phyloP scores from a whole-genome alignment of 345 rosid species.

The Viola odorata region DNA sequence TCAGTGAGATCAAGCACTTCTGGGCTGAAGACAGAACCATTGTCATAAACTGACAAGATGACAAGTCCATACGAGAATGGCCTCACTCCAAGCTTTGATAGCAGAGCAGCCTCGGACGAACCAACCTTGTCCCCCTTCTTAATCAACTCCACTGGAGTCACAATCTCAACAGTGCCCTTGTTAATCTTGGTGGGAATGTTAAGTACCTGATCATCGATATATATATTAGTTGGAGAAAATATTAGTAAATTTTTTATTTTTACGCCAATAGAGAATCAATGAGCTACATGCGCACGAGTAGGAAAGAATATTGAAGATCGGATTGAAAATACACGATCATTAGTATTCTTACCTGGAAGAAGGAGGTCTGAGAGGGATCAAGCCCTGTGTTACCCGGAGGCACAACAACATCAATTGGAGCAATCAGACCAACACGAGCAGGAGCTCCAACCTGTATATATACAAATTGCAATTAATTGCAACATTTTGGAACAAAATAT shows the following conservation, averaged over 20 bases:
- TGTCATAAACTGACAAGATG: conserved; percentile 67
- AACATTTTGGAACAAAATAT: too few relatives aligned
- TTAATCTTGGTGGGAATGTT: conserved; percentile 97
- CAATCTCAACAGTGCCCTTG: conserved; percentile 97
- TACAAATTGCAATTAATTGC: too few relatives aligned
- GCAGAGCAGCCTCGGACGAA: conserved; percentile 90
- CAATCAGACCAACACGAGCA: conserved; percentile 94
- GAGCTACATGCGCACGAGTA: too few relatives aligned
- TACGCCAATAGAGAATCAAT: too few relatives aligned
- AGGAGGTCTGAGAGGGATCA: conserved; percentile 97
- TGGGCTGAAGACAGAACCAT: conserved; percentile 83
- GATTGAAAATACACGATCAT: neutral
- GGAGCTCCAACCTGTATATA: conserved; percentile 83
- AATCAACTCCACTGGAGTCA: conserved; percentile 87
- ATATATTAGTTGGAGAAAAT: neutral
- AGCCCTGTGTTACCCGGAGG: conserved; percentile 98
- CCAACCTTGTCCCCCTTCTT: conserved; percentile 97
- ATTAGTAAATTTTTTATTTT: too few relatives aligned
- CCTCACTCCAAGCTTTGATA: conserved; percentile 83
- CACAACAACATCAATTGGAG: conserved; percentile 89
- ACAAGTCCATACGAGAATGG: conserved; percentile 92
- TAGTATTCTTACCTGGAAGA: conserved; percentile 57
- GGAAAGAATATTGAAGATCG: neutral
- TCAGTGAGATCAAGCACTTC: conserved; percentile 81
- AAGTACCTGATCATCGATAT: conserved; percentile 42